Evolutionary conservation across 805 yeast genomes (phyloP).

Genomic region (Yarrowia sp.): DNA sequence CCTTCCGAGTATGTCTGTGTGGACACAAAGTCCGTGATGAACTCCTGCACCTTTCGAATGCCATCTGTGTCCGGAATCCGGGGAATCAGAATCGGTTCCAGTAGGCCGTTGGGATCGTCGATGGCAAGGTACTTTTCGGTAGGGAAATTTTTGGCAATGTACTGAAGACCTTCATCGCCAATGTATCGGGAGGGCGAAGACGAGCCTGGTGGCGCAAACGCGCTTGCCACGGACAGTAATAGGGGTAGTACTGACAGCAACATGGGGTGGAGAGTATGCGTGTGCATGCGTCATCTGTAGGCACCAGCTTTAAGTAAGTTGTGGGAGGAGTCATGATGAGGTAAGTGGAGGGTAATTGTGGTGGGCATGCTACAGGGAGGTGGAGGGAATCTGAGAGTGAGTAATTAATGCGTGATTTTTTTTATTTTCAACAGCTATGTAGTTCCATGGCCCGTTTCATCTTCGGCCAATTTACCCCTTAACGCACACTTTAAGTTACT

Average conservation of each 20-base stretch:
- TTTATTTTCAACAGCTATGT: too few relatives aligned
- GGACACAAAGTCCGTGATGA: conserved; percentile 34
- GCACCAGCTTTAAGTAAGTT: background rate
- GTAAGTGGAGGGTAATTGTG: too few relatives aligned
- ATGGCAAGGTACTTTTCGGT: conserved; percentile 29
- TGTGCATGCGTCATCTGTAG: background rate
- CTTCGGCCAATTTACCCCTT: background rate
- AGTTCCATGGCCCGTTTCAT: too few relatives aligned
- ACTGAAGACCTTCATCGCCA: conserved; percentile 4
- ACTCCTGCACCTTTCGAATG: conserved; percentile 42
- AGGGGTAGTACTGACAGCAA: background rate
- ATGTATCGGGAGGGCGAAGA: conserved; percentile 21
- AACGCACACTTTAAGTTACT: background rate
- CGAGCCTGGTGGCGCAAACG: conserved; percentile 21
- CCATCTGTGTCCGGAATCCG: conserved; percentile 47
- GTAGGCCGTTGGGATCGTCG: conserved; percentile 31
- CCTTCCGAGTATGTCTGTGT: conserved; percentile 12
- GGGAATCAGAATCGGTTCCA: conserved; percentile 38
- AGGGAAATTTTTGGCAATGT: conserved; percentile 25
- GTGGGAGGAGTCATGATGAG: too few relatives aligned
- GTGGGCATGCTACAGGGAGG: too few relatives aligned
- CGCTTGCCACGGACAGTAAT: background rate
- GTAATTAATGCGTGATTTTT: too few relatives aligned
- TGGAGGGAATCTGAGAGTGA: too few relatives aligned
- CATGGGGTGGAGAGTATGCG: conserved; percentile 19